Percentiles rank a stretch among this genome's conserved stretches.
phyloP scores from a whole-genome alignment of 495 filamentous ascomycete genomes.

The Penicillium nucicola region DNA sequence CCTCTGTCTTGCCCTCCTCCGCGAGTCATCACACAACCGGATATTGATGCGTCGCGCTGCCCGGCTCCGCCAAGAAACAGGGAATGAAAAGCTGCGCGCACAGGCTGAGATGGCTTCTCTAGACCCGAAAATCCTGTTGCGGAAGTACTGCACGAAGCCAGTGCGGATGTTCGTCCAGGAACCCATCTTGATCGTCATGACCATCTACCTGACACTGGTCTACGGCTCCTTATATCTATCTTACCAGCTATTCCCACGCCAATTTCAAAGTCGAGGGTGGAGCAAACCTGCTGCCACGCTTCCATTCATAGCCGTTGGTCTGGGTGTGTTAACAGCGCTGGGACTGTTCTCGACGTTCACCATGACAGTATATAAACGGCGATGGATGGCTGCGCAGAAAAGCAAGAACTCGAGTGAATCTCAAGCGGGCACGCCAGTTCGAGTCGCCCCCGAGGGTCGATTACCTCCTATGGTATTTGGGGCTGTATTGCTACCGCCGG shows the following conservation, averaged over 20 bases:
- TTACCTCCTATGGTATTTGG: constrained; percentile 52
- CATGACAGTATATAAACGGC: constrained; percentile 22
- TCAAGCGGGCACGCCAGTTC: neutral
- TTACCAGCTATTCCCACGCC: constrained; percentile 50
- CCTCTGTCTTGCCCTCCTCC: constrained; percentile 51
- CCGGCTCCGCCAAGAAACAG: constrained; percentile 47
- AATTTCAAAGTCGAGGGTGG: constrained; percentile 46
- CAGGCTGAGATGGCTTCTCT: constrained; percentile 46
- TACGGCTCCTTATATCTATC: constrained; percentile 55
- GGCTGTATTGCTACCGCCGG: constrained; percentile 45
- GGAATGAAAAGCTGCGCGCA: constrained; percentile 49
- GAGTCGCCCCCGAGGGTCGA: constrained; percentile 45
- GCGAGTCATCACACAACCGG: constrained; percentile 50
- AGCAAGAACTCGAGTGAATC: neutral
- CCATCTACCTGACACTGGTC: constrained; percentile 37
- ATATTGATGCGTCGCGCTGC: constrained; percentile 47
- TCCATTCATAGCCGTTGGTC: constrained; percentile 51
- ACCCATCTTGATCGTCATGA: constrained; percentile 50
- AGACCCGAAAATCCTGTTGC: constrained; percentile 32
- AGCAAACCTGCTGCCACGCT: constrained; percentile 32
- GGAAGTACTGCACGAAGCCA: constrained; percentile 50
- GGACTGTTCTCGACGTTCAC: constrained; percentile 19
- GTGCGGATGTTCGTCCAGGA: constrained; percentile 49
- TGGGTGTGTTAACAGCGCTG: constrained; percentile 33
- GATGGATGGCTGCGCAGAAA: constrained; percentile 12